phyloP scores from a whole-genome alignment of 768 basidiomycete species.

The Dentipellis fragilis region DNA sequence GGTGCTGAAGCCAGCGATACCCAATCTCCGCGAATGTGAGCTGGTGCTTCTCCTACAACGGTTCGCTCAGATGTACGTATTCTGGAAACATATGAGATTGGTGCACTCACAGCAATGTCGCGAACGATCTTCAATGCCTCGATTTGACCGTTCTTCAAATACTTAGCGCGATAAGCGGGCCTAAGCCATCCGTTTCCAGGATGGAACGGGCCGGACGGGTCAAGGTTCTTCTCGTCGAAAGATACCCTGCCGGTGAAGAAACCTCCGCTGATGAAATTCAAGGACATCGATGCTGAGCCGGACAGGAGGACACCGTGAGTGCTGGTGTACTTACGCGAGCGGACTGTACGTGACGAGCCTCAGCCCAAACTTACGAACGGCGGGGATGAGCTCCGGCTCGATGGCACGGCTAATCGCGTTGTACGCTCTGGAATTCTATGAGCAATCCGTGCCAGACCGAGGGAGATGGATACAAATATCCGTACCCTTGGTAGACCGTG shows the following conservation, averaged over 20 bases:
- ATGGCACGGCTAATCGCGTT: slow-evolving; percentile 39
- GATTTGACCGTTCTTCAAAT: slow-evolving; percentile 32
- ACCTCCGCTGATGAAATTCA: slow-evolving; percentile 38
- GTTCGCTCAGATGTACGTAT: too few species aligned
- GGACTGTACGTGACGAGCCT: slow-evolving; percentile 50
- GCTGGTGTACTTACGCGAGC: too few species aligned
- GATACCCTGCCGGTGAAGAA: slow-evolving; percentile 47
- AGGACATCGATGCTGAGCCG: too few species aligned
- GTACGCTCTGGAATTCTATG: slow-evolving; percentile 16
- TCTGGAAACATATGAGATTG: too few species aligned
- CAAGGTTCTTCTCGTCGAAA: slow-evolving; percentile 22
- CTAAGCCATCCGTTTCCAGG: slow-evolving; percentile 22
- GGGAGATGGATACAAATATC: too few species aligned
- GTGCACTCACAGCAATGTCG: slow-evolving; percentile 29
- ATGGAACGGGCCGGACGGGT: slow-evolving; percentile 34
- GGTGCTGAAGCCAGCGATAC: slow-evolving; percentile 53
- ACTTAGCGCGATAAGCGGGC: slow-evolving; percentile 37
- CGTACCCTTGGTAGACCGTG: slow-evolving; percentile 45
- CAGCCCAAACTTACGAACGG: slow-evolving; percentile 47
- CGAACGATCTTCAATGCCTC: slow-evolving; percentile 32
- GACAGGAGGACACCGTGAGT: too few species aligned
- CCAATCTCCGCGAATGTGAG: slow-evolving; percentile 45
- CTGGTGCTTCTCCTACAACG: slow-evolving; percentile 32
- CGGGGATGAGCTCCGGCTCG: slow-evolving; percentile 42
- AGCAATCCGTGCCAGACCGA: slow-evolving; percentile 18